Base-by-base conservation (phyloP, 768 basidiomycete species). In the Amanita pallidorosea region DNA sequence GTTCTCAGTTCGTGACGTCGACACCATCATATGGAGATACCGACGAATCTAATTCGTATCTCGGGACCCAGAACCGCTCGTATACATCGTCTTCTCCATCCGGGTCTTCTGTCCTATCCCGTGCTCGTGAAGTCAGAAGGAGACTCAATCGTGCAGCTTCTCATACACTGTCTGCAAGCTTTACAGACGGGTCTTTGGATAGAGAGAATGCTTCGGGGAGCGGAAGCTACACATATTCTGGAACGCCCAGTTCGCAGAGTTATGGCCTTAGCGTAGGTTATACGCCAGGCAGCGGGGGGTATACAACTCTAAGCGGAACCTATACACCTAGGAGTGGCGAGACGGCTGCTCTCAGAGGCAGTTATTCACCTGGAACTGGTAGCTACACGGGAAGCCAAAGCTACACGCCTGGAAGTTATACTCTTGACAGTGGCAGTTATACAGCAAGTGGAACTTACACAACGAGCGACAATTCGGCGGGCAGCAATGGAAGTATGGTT, bases 91-190 rank as follows among this genome's bases (percentile, higher is more conserved):
- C 71, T 0, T 76, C 81, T 0, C 73, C 80, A 3, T 78, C 81
- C 1, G 65, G 70, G 1, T 65, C 67, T 2, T 59, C 71, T 1
- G 63, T 62, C 7, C 67, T 87, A 17, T 76, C 81, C 7, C 71
- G 85, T 20, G 74, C 78, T 0, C 64, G 76, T 13, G 83, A 73
- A 35, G 71, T 87, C 6, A 67, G 81, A 49, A 67, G 83, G 52
- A 68, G 79, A 33, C 63, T 55, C 20, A 61, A 70, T 4, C 71
- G 74, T 2, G 53, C 60, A 12, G 65, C 64, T 20, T 70, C 76
- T 4, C 65, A 73, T 36, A 69, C 74, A 6, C 67, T 68, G 47
- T 72, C 75, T 1, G 70, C 61, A 6, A 67, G 68, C 1, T 67
- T 69, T 58, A 63, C 63, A 15, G 74, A 75, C n/a, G 67, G 67